These are phyloP conservation scores for Isabelozyma rhagii DNA, from an alignment of 805 yeast species.

Conservation along the genomic window DNA sequence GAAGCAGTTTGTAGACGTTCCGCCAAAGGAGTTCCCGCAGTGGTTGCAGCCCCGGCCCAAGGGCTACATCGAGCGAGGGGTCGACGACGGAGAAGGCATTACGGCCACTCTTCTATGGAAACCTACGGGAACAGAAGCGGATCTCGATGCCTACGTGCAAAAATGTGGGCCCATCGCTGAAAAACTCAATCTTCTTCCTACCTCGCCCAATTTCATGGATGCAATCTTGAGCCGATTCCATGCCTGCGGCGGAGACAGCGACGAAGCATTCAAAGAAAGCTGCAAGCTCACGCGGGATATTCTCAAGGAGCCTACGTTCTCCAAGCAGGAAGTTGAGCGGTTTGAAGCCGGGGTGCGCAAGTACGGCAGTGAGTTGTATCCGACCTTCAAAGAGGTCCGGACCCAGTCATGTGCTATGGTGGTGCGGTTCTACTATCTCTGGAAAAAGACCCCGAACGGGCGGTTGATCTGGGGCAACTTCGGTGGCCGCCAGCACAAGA, in stretches of 20 bases:
- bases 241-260: slow-evolving; percentile 48
- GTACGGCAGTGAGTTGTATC: slow-evolving; percentile 76
- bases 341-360: slow-evolving; percentile 75
- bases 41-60: slow-evolving; percentile 80
- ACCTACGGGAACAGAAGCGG: slow-evolving; percentile 26
- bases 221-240: slow-evolving; percentile 57
- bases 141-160: slow-evolving; percentile 53
- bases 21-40: slow-evolving; percentile 52
- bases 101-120: slow-evolving; percentile 70
- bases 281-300: slow-evolving; percentile 49
- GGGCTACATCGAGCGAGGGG: slow-evolving; percentile 85
- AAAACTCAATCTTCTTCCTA: slow-evolving; percentile 49
- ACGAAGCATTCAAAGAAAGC: slow-evolving; percentile 46
- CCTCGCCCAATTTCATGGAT: slow-evolving; percentile 82
- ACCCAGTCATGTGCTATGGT: slow-evolving; percentile 74
- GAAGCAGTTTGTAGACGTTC: slow-evolving; percentile 35
- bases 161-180: slow-evolving; percentile 57
- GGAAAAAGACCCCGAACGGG: slow-evolving; percentile 86
- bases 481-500: slow-evolving; percentile 66
- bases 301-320: slow-evolving; percentile 76
- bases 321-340: slow-evolving; percentile 54
- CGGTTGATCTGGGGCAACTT: slow-evolving; percentile 77
- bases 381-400: slow-evolving; percentile 66
- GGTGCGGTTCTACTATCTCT: slow-evolving; percentile 82
- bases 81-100: slow-evolving; percentile 49